Conservation (phyloP, 2,329 filamentous ascomycete species). For the Apiospora sp. region DNA sequence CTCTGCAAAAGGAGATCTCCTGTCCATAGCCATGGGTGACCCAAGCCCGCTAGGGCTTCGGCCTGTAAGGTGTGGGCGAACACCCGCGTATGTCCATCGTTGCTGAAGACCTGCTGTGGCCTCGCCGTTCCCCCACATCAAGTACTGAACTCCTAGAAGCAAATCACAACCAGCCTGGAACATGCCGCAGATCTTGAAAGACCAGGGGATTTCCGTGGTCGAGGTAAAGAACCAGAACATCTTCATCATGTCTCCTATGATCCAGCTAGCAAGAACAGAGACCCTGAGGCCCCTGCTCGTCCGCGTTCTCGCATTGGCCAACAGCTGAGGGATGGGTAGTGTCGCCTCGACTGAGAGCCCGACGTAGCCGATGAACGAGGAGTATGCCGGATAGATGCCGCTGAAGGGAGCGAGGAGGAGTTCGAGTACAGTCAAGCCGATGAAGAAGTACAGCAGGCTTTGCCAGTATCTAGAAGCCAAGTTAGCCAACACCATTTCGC, state of each 20-base stretch:
- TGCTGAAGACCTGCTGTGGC: slow-evolving; percentile 37
- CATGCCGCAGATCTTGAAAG: slow-evolving; percentile 83
- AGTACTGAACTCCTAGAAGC: slow-evolving; percentile 78
- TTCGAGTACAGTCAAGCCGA: slow-evolving; percentile 68
- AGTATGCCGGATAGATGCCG: slow-evolving; percentile 70
- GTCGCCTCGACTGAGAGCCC: slow-evolving; percentile 81
- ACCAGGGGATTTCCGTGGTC: slow-evolving; percentile 73
- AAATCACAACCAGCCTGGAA: slow-evolving; percentile 82
- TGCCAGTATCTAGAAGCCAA: slow-evolving; percentile 72
- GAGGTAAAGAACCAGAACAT: slow-evolving; percentile 86
- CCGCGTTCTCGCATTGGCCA: slow-evolving; percentile 71
- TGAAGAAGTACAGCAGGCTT: slow-evolving; percentile 74
- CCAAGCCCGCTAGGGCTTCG: slow-evolving; percentile 45
- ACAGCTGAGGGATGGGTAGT: slow-evolving; percentile 81
- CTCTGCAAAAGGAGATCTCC: slow-evolving; percentile 48
- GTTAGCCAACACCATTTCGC: not conserved
- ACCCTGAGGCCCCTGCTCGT: slow-evolving; percentile 82
- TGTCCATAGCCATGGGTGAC: slow-evolving; percentile 49
- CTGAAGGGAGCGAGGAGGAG: slow-evolving; percentile 69
- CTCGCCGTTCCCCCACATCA: slow-evolving; percentile 68
- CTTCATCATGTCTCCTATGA: slow-evolving; percentile 84
- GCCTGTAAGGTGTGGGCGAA: slow-evolving; percentile 40
- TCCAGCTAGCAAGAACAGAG: slow-evolving; percentile 79
- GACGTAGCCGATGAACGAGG: slow-evolving; percentile 73
- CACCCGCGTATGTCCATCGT: slow-evolving; percentile 38